These are phyloP conservation scores for Schoenoplectus triqueter DNA, from an alignment of 202 grass and related monocot genomes.

Conservation along the genomic window DNA sequence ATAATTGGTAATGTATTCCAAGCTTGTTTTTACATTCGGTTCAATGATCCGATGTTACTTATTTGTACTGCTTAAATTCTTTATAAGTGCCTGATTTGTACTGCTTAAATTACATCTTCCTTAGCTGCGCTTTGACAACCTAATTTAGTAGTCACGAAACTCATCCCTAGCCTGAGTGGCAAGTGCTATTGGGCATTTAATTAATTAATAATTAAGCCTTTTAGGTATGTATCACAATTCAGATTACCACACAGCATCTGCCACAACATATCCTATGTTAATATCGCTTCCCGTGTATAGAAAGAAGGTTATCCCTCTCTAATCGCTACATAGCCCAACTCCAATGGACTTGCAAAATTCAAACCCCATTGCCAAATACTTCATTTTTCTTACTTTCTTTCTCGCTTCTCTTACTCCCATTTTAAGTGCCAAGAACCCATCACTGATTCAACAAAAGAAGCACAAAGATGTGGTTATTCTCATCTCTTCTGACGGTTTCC, in stretches of 20 bases:
- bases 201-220: no score
- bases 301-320: not conserved
- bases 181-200: no score
- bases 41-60: no score
- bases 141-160: no score
- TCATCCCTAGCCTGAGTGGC: no score
- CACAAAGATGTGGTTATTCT: conserved; percentile 39
- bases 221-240: no score
- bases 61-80: no score
- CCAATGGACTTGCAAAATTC: not conserved
- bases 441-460: not conserved
- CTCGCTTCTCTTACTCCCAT: not conserved
- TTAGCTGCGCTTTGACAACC: no score
- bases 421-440: not conserved
- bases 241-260: not conserved
- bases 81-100: no score
- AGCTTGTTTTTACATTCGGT: no score
- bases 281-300: not conserved
- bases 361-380: not conserved
- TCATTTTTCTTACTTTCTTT: conserved; percentile 11
- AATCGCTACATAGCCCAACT: not conserved
- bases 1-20: no score
- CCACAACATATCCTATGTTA: conserved; percentile 1
- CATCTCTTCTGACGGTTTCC: conserved; percentile 49
- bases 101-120: no score